Conservation (phyloP, 179 eudicot genomes). For the Beta macrorhiza region DNA sequence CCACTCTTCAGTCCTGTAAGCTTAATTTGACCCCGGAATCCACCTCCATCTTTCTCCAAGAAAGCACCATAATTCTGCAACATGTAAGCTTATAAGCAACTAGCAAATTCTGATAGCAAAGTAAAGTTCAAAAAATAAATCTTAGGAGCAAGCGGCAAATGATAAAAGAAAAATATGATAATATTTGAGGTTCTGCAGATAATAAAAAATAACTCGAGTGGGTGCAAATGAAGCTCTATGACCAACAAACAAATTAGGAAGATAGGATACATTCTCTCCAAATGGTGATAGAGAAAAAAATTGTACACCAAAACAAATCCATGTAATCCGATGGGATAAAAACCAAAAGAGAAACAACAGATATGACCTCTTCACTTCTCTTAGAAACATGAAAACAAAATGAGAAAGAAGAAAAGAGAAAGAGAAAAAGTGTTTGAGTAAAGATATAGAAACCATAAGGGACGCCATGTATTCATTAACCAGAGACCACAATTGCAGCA, state of each 20-base stretch:
- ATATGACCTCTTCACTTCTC: background rate
- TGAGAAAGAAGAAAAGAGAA: background rate
- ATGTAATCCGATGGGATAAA: background rate
- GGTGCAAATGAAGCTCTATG: background rate
- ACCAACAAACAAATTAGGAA: background rate
- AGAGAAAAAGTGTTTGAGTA: background rate
- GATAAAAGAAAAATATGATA: background rate
- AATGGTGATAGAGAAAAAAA: background rate
- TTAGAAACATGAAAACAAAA: background rate
- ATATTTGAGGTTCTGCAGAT: background rate
- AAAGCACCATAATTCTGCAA: slow-evolving; percentile 91
- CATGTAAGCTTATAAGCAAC: slow-evolving; percentile 18
- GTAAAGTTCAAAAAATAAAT: background rate
- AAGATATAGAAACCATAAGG: background rate
- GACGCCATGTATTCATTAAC: background rate
- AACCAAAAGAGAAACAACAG: background rate
- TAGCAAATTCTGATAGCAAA: slow-evolving; percentile 6
- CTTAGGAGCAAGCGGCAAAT: background rate
- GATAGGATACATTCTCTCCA: background rate
- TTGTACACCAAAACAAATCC: background rate
- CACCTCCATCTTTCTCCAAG: slow-evolving; percentile 94
- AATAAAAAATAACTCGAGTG: background rate
- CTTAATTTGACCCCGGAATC: slow-evolving; percentile 77
- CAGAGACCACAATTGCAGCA: background rate
- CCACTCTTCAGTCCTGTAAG: slow-evolving; percentile 66